Base-by-base conservation (phyloP, 2,329 filamentous ascomycete species). In the Rhinocladiella similis region DNA sequence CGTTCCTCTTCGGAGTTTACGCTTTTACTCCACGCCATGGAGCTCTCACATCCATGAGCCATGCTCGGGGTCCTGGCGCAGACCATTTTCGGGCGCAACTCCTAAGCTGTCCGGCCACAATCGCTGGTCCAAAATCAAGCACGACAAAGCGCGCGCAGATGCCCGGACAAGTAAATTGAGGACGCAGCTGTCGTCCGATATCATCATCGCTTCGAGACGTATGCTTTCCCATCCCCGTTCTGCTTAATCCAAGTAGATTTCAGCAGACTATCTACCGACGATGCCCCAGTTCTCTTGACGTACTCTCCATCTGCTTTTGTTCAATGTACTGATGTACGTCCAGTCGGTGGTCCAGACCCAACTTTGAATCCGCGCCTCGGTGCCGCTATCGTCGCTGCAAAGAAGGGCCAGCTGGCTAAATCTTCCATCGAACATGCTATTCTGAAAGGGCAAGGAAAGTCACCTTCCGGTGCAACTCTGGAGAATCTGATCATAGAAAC, bases 71-170 rank as follows among this genome's bases (percentile, higher is more conserved):
- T 41, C n/a, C 38, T n/a, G 38, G 38, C 38, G 38, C 38, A 41
- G 38, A 19, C 38, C 10, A 41, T 47, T 54, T 63, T 56, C 50
- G 53, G 60, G 47, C 46, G 50, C 18, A 33, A 7, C 63, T 57
- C 43, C 63, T 59, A 39, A 63, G 22, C 29, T 18, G 3, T 86
- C 88, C 20, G 91, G 91, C 13, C 91, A 96, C 75, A 96, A 88
- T 73, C 89, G 91, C 71, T 99, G 94, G 94, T 91, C 91, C 56
- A 96, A 94, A 68, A 97, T 97, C 75, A 90, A 88, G 69, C 94
- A 97, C 73, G 91, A 94, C 72, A 99, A 99, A 74, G 91, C 88
- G 50, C 90, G 87, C 60, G 88, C 87, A 56, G 94, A 99, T 72
- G 73, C 71, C 55, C 70, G 87, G 65, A 96, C 92, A 74, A 90